Evolutionary conservation across 441 rosid genomes (phyloP).

Genomic region (Bocquillonia castaneifolia): DNA sequence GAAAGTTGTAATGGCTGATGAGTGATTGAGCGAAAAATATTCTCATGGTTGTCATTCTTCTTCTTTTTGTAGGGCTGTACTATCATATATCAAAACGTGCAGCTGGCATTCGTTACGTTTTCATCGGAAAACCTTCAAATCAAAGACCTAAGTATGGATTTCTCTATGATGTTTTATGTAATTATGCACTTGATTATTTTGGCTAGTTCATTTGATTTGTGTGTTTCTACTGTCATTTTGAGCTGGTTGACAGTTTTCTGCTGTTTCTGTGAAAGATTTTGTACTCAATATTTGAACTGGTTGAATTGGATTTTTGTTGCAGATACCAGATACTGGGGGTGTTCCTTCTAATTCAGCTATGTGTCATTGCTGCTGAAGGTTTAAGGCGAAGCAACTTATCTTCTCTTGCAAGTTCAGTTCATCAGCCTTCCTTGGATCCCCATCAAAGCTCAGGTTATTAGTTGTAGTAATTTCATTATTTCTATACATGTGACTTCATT

Average conservation of each 20-base stretch:
- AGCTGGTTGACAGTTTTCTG: conserved; percentile 1
- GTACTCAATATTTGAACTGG: conserved; percentile 16
- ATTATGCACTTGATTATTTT: background rate
- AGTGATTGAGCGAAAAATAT: conserved; percentile 16
- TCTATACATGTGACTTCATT: background rate
- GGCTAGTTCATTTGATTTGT: background rate
- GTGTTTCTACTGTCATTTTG: background rate
- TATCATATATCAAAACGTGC: conserved; percentile 90
- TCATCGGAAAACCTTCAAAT: conserved; percentile 84
- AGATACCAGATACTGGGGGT: conserved; percentile 91
- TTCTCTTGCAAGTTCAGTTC: conserved; percentile 73
- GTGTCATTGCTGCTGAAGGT: conserved; percentile 83
- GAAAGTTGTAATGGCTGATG: background rate
- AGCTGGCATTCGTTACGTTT: conserved; percentile 74
- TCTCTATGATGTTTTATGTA: conserved; percentile 1
- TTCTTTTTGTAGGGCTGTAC: conserved; percentile 54
- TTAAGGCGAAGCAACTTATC: conserved; percentile 75
- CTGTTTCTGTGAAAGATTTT: background rate
- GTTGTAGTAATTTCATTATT: conserved; percentile 13
- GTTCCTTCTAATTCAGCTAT: conserved; percentile 83
- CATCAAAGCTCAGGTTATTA: conserved; percentile 57
- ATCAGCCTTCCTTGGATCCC: conserved; percentile 56
- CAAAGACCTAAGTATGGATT: conserved; percentile 75
- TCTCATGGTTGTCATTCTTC: conserved; percentile 2
- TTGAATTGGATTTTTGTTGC: conserved; percentile 30